Evolutionary conservation across 2,329 filamentous ascomycete genomes (phyloP).

Genomic region (Fusarium sp.): DNA sequence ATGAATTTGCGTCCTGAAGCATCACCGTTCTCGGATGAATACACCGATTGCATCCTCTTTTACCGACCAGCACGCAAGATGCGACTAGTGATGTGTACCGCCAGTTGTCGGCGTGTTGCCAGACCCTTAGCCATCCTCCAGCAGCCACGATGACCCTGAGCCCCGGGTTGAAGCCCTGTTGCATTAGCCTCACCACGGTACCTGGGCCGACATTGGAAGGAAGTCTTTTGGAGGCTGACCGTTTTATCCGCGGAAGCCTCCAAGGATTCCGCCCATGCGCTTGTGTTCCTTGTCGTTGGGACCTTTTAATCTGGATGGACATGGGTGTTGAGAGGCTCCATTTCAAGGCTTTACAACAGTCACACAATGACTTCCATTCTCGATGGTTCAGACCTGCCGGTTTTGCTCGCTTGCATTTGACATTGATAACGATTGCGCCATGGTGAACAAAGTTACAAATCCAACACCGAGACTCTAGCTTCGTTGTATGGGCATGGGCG

Average conservation of each 20-base stretch:
- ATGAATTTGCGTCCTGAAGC: neutral
- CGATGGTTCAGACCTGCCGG: constrained; percentile 26
- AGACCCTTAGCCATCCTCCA: constrained; percentile 27
- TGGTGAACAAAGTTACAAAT: neutral
- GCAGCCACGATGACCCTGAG: constrained; percentile 34
- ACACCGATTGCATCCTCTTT: neutral
- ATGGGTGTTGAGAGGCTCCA: constrained; percentile 5
- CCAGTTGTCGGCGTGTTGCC: constrained; percentile 15
- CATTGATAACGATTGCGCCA: constrained; percentile 10
- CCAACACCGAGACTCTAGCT: constrained; percentile 11
- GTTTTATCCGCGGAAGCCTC: constrained; percentile 37
- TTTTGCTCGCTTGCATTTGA: constrained; percentile 29
- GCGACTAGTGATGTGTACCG: constrained; percentile 15
- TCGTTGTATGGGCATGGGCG: constrained; percentile 10
- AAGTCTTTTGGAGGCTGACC: constrained; percentile 20
- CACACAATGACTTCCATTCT: neutral
- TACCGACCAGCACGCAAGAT: constrained; percentile 10
- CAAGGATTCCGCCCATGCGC: constrained; percentile 33
- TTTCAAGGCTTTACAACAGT: neutral
- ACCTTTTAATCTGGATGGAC: constrained; percentile 10
- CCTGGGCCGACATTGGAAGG: constrained; percentile 33
- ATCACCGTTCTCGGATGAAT: constrained; percentile 4
- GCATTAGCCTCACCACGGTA: constrained; percentile 40
- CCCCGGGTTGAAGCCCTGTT: constrained; percentile 36
- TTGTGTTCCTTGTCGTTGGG: constrained; percentile 30